A percentile compares a stretch with the other conserved stretches of the same genome.
These are phyloP conservation scores for Saccharomycopsis hybrid DNA, from an alignment of 1,139 yeast species.

Conservation along the genomic window DNA sequence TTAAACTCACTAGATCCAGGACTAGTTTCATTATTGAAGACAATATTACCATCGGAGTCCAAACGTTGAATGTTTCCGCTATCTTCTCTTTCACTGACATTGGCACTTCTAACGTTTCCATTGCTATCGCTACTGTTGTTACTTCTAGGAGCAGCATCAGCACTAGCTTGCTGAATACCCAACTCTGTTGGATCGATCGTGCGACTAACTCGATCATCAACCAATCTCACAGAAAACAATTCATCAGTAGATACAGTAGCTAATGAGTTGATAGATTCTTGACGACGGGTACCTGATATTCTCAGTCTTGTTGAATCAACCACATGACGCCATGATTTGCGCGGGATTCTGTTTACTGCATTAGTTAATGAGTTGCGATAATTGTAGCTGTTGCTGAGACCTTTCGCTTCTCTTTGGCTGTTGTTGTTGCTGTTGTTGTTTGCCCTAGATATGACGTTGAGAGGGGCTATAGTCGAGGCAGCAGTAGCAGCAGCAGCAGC, in stretches of 20 bases:
- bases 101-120: neutral
- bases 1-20: slow-evolving; percentile 1
- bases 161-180: neutral
- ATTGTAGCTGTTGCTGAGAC: neutral
- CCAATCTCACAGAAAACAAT: slow-evolving; percentile 70
- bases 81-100: slow-evolving; percentile 23
- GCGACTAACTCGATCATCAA: slow-evolving; percentile 42
- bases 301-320: slow-evolving; percentile 35
- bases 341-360: slow-evolving; percentile 29
- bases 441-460: slow-evolving; percentile 21
- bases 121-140: neutral
- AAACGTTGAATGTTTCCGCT: slow-evolving; percentile 43
- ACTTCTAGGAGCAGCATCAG: neutral
- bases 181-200: slow-evolving; percentile 8
- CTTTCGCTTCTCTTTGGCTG: neutral
- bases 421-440: slow-evolving; percentile 22
- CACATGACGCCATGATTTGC: slow-evolving; percentile 73
- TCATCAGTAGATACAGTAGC: slow-evolving; percentile 88
- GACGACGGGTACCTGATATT: slow-evolving; percentile 30
- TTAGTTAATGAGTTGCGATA: neutral
- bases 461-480: slow-evolving; percentile 31
- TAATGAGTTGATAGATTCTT: slow-evolving; percentile 62
- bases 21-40: slow-evolving; percentile 20
- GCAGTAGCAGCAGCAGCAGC: slow-evolving; percentile 30
- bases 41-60: slow-evolving; percentile 51